Conservation (phyloP, 2,329 filamentous ascomycete genomes). For the Alternaria longipes region DNA sequence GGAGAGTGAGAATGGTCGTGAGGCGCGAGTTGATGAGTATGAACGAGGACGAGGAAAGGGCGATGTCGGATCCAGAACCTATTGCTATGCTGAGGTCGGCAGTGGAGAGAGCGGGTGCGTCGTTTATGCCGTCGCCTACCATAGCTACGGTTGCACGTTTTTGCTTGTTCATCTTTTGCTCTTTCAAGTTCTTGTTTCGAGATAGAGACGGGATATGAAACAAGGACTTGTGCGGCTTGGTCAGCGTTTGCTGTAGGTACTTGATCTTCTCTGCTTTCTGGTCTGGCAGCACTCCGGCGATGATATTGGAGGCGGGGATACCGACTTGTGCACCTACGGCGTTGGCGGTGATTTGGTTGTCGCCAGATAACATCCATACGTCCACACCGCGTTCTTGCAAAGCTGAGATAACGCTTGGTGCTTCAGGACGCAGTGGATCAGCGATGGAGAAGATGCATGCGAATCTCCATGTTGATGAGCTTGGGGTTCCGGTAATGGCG, state of each 20-base stretch:
- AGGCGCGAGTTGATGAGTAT: constrained; percentile 79
- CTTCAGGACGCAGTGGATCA: constrained; percentile 81
- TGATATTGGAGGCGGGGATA: constrained; percentile 77
- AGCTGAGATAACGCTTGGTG: constrained; percentile 68
- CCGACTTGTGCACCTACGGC: constrained; percentile 80
- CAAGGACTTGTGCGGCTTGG: constrained; percentile 27
- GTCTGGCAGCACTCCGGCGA: constrained; percentile 85
- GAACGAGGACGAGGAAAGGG: constrained; percentile 82
- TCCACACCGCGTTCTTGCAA: constrained; percentile 72
- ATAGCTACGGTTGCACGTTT: constrained; percentile 73
- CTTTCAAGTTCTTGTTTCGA: neutral
- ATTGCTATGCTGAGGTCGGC: constrained; percentile 87
- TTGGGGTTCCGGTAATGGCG: constrained; percentile 4
- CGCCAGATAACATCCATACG: constrained; percentile 93
- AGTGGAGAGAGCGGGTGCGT: constrained; percentile 79
- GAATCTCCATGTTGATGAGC: constrained; percentile 55
- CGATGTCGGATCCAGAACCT: constrained; percentile 82
- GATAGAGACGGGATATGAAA: constrained; percentile 29
- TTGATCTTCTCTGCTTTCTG: constrained; percentile 80
- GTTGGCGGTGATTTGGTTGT: constrained; percentile 84
- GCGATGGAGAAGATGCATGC: constrained; percentile 77
- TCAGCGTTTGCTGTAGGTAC: constrained; percentile 52
- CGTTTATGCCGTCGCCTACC: constrained; percentile 88
- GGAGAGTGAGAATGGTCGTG: constrained; percentile 73
- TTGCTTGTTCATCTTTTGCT: neutral